Evolutionary conservation across 2,329 filamentous ascomycete genomes (phyloP).

Genomic region (Fusarium sp.): DNA sequence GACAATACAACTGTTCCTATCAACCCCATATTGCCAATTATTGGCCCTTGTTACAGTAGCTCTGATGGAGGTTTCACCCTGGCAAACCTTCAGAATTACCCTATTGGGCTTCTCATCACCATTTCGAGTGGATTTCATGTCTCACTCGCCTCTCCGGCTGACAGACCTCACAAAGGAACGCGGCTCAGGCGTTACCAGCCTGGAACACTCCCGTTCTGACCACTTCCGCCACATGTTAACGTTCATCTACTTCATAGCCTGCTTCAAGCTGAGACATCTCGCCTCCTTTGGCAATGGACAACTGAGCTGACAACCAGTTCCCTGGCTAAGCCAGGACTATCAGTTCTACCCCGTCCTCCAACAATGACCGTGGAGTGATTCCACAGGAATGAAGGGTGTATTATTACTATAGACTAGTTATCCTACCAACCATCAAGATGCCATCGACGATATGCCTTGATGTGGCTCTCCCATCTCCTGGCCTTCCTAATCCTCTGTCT

Average conservation of each 20-base stretch:
- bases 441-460: constrained; percentile 38
- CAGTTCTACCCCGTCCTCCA: constrained; percentile 30
- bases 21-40: constrained; percentile 22
- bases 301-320: constrained; percentile 20
- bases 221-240: constrained; percentile 31
- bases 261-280: constrained; percentile 46
- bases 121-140: constrained; percentile 39
- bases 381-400: constrained; percentile 54
- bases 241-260: constrained; percentile 9
- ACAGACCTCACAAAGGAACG: constrained; percentile 46
- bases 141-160: constrained; percentile 32
- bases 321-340: constrained; percentile 18
- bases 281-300: constrained; percentile 48
- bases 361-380: constrained; percentile 41
- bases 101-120: not conserved
- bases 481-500: constrained; percentile 27
- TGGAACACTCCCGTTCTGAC: constrained; percentile 14
- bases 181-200: constrained; percentile 31
- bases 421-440: constrained; percentile 48
- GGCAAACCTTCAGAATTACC: constrained; percentile 7
- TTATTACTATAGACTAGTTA: constrained; percentile 42
- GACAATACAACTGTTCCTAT: constrained; percentile 22
- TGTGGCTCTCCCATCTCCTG: constrained; percentile 24
- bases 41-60: constrained; percentile 11
- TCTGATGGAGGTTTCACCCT: constrained; percentile 11